These are phyloP conservation scores for Carex arenaria DNA, from an alignment of 202 grass and related monocot genomes.

Conservation along the genomic window DNA sequence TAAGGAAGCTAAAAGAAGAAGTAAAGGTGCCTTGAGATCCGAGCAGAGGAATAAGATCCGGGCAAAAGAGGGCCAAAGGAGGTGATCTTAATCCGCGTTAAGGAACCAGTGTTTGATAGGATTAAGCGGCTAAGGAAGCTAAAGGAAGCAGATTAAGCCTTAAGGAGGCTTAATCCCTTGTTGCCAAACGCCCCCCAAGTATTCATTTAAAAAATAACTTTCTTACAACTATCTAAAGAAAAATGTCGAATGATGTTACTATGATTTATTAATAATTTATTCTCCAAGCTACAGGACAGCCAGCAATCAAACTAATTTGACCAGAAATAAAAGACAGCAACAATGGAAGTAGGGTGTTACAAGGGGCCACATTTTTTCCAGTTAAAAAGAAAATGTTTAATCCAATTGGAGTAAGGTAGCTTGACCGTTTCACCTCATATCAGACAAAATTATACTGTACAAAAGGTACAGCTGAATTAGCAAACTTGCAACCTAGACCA, in stretches of 20 bases:
- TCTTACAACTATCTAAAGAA: neutral
- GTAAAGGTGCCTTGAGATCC: no score
- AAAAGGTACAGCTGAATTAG: neutral
- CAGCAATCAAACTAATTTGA: conserved; percentile 1
- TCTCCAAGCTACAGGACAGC: neutral
- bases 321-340: neutral
- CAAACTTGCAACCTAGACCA: no score
- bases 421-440: neutral
- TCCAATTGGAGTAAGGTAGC: neutral
- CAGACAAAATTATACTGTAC: neutral
- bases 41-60: no score
- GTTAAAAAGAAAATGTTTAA: neutral
- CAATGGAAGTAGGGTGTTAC: neutral
- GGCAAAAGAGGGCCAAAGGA: no score
- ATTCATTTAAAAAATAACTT: neutral
- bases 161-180: no score
- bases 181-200: neutral
- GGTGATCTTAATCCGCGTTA: no score
- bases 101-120: no score
- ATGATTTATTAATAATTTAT: neutral
- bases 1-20: no score
- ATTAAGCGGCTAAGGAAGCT: no score
- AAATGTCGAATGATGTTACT: neutral
- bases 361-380: neutral
- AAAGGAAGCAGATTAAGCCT: no score